phyloP scores from a whole-genome alignment of 768 basidiomycete genomes.

The Lactifluus piperatus region DNA sequence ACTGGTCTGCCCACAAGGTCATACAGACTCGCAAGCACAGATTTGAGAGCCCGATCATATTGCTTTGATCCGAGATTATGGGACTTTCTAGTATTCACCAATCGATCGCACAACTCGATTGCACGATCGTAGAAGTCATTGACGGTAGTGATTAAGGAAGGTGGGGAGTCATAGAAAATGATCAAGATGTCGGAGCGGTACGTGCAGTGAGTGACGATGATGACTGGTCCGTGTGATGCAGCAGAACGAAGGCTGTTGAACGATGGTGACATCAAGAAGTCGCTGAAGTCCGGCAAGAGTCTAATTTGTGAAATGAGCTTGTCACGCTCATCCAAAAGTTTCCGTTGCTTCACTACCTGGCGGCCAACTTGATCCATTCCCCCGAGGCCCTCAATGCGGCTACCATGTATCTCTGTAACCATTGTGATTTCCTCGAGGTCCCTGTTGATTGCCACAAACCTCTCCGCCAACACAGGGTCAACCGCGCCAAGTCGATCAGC shows the following conservation, averaged over 20 bases:
- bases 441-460: not conserved
- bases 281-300: not conserved
- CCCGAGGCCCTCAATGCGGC: not conserved
- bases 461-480: not conserved
- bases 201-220: not conserved
- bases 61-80: not conserved
- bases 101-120: not conserved
- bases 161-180: not conserved
- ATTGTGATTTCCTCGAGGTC: not conserved
- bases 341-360: not conserved
- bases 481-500: not conserved
- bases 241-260: not conserved
- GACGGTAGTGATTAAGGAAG: not conserved
- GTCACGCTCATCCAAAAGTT: not conserved
- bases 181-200: conserved; percentile 4
- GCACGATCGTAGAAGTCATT: not conserved
- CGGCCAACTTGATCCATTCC: not conserved
- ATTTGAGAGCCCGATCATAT: not conserved
- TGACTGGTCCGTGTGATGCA: conserved; percentile 4
- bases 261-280: not conserved
- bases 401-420: not conserved
- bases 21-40: not conserved
- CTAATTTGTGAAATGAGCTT: not conserved
- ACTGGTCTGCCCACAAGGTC: not conserved
- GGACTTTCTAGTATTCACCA: not conserved